phyloP scores from a whole-genome alignment of 2,329 filamentous ascomycete genomes.

The Lasiodiplodia sp. region DNA sequence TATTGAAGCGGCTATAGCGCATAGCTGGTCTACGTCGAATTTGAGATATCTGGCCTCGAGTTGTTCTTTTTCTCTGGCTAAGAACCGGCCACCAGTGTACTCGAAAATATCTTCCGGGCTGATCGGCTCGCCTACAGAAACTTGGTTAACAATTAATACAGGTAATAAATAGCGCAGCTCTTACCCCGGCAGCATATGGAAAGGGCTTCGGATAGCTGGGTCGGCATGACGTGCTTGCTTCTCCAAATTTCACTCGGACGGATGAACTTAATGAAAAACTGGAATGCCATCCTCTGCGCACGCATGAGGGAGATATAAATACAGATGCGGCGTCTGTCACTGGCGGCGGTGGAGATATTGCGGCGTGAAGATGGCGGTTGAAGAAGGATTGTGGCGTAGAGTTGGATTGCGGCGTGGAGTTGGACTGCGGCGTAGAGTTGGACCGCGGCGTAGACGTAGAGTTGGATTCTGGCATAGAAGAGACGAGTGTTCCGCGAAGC shows the following conservation, averaged over 20 bases:
- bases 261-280: background rate
- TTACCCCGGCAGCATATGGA: background rate
- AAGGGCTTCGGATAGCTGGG: background rate
- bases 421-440: no score
- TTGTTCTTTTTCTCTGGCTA: conserved; percentile 38
- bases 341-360: no score
- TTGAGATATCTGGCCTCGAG: conserved; percentile 37
- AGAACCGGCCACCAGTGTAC: conserved; percentile 41
- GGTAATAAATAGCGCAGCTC: background rate
- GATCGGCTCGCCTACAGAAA: background rate
- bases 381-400: no score
- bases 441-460: no score
- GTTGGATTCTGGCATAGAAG: no score
- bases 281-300: background rate
- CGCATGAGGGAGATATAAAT: no score
- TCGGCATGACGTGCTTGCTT: background rate
- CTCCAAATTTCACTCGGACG: background rate
- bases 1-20: conserved; percentile 36
- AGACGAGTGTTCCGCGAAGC: no score
- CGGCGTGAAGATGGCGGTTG: no score
- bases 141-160: background rate
- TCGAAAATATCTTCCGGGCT: background rate
- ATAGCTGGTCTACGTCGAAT: conserved; percentile 42
- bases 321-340: no score
- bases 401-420: no score